Conservation (phyloP, 371 early-diverging fungal genomes). For the Rhizopus arrhizus region DNA sequence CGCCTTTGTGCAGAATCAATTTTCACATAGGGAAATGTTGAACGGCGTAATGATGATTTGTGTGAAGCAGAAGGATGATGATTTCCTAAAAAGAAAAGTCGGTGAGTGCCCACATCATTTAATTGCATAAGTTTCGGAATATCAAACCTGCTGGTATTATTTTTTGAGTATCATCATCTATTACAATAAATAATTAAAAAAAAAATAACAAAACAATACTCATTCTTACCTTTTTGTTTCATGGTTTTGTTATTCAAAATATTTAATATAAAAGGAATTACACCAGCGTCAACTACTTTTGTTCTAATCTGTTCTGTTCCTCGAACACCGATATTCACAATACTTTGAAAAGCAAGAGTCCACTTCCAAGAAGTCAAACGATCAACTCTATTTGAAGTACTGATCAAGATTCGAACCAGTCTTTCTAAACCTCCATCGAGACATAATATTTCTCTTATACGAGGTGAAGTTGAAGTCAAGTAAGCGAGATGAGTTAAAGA, state of each 20-base stretch:
- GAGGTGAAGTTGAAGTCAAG: constrained; percentile 79
- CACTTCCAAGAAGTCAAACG: constrained; percentile 76
- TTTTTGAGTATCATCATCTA: no score
- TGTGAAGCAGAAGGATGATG: not conserved
- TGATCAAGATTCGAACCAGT: constrained; percentile 73
- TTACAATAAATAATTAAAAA: no score
- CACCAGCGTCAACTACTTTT: constrained; percentile 83
- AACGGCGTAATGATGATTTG: constrained; percentile 24
- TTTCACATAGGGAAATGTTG: constrained; percentile 46
- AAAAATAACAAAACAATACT: no score
- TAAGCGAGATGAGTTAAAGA: constrained; percentile 86
- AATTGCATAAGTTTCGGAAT: no score
- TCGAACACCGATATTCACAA: constrained; percentile 85
- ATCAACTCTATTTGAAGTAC: constrained; percentile 65
- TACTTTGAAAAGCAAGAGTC: constrained; percentile 82
- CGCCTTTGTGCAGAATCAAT: constrained; percentile 38
- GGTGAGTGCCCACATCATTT: not conserved
- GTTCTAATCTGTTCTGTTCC: constrained; percentile 81
- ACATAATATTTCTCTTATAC: constrained; percentile 79
- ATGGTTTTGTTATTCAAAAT: constrained; percentile 70
- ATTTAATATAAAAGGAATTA: constrained; percentile 76
- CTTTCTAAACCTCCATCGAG: constrained; percentile 89
- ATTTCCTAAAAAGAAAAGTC: constrained; percentile 1
- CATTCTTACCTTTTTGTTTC: constrained; percentile 47
- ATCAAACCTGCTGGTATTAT: no score